Evolutionary conservation across 495 filamentous ascomycete genomes (phyloP).

Genomic region (Beverwykella pulmonaria): DNA sequence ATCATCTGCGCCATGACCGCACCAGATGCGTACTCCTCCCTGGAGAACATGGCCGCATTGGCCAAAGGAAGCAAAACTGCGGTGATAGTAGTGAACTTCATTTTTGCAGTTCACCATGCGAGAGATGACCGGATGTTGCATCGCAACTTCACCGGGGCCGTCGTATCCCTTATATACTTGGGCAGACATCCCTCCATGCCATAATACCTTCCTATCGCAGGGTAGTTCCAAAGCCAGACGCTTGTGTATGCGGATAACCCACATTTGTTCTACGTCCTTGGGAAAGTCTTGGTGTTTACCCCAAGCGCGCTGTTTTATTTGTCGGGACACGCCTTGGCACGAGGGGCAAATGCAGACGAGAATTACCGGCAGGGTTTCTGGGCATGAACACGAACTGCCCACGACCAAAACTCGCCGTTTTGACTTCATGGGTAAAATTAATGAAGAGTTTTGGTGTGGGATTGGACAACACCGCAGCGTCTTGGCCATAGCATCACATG

Average conservation of each 20-base stretch:
- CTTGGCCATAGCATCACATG: background rate
- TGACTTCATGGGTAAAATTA: background rate
- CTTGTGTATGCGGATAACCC: background rate
- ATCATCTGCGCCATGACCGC: constrained; percentile 25
- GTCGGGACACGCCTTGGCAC: background rate
- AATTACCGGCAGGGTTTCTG: background rate
- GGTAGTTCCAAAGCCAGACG: background rate
- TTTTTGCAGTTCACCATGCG: constrained; percentile 6
- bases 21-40: constrained; percentile 24
- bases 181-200: background rate
- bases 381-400: background rate
- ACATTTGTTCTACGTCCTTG: background rate
- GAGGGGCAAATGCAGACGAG: background rate
- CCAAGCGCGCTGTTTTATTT: background rate
- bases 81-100: constrained; percentile 25
- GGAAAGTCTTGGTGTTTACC: background rate
- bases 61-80: constrained; percentile 17
- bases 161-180: background rate
- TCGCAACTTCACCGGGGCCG: background rate
- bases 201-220: constrained; percentile 28
- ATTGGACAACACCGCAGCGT: background rate
- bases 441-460: background rate
- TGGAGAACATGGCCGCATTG: constrained; percentile 15
- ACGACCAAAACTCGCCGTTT: background rate
- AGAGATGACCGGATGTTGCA: background rate